A percentile compares a stretch with the other conserved stretches of the same genome.
Evolutionary conservation across 2,329 filamentous ascomycete species (phyloP).

Genomic region (Talaromyces albobiverticillius): DNA sequence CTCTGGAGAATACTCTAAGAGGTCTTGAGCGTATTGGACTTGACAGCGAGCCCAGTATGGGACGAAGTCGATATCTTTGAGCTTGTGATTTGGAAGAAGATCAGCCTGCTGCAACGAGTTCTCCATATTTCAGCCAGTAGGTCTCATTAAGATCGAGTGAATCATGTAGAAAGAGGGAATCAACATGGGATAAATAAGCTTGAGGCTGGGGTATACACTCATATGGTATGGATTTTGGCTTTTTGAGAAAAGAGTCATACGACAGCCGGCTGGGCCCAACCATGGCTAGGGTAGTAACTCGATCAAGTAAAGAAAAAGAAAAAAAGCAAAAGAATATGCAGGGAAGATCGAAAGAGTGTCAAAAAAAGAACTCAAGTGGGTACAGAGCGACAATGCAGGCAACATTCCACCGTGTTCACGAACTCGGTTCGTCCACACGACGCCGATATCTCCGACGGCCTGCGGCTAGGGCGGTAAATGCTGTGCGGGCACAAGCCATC

Average conservation of each 20-base stretch:
- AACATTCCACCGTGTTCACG: neutral
- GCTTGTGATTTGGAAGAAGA: slow-evolving; percentile 5
- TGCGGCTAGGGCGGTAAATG: slow-evolving; percentile 11
- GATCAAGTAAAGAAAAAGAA: neutral
- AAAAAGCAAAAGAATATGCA: slow-evolving; percentile 1
- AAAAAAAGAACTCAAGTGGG: slow-evolving; percentile 10
- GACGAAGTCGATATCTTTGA: slow-evolving; percentile 23
- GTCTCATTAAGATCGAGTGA: neutral
- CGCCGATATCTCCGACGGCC: neutral
- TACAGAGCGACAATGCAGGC: slow-evolving; percentile 7
- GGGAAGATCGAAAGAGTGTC: neutral
- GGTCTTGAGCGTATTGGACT: slow-evolving; percentile 38
- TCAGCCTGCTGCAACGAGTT: slow-evolving; percentile 20
- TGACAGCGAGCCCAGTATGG: slow-evolving; percentile 40
- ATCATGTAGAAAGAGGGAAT: neutral
- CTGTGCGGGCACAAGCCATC: neutral
- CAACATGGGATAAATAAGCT: neutral
- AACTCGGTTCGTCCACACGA: neutral
- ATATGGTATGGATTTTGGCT: neutral
- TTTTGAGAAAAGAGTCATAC: slow-evolving; percentile 9
- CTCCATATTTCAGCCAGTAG: slow-evolving; percentile 25
- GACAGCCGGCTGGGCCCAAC: slow-evolving; percentile 2
- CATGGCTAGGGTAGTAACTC: slow-evolving; percentile 1
- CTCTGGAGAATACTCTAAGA: slow-evolving; percentile 38
- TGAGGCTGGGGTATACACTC: slow-evolving; percentile 7